Percentiles rank a stretch among this genome's conserved stretches.
phyloP scores from a whole-genome alignment of 31 red algal genomes.

The Porphyra umbilicalis region DNA sequence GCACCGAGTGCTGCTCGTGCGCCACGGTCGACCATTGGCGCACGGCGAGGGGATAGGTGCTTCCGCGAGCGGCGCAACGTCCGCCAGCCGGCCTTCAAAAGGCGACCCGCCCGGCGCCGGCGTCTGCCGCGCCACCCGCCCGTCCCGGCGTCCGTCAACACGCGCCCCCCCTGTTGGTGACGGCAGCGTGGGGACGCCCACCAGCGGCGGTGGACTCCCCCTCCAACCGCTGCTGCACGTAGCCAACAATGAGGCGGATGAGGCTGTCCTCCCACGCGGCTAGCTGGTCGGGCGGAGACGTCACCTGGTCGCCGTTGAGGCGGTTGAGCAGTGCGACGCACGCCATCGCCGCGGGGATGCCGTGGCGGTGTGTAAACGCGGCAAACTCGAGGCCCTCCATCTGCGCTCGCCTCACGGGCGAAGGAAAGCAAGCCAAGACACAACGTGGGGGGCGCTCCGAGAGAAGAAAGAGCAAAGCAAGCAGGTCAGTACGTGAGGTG shows the following conservation, averaged over 20 bases:
- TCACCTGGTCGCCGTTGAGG: background rate
- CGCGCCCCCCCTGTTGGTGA: too few relatives aligned
- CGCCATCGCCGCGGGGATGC: background rate
- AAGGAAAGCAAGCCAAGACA: background rate
- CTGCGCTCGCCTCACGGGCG: too few relatives aligned
- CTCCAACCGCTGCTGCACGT: background rate
- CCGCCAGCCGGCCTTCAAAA: too few relatives aligned
- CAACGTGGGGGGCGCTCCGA: too few relatives aligned
- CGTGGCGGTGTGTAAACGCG: background rate
- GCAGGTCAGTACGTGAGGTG: background rate
- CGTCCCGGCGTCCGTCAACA: too few relatives aligned
- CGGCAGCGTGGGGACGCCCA: too few relatives aligned
- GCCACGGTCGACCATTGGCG: too few relatives aligned
- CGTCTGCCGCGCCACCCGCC: too few relatives aligned
- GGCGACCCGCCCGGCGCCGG: too few relatives aligned
- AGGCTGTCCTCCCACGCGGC: background rate
- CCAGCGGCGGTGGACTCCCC: background rate
- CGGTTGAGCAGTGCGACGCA: background rate
- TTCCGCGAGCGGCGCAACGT: too few relatives aligned
- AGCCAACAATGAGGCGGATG: background rate
- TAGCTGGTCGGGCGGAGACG: background rate
- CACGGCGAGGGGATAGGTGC: too few relatives aligned
- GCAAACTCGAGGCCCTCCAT: constrained; percentile 1
- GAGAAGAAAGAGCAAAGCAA: background rate
- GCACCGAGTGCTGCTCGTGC: too few relatives aligned